phyloP scores from a whole-genome alignment of 495 filamentous ascomycete genomes.

The Immersiella caudata region DNA sequence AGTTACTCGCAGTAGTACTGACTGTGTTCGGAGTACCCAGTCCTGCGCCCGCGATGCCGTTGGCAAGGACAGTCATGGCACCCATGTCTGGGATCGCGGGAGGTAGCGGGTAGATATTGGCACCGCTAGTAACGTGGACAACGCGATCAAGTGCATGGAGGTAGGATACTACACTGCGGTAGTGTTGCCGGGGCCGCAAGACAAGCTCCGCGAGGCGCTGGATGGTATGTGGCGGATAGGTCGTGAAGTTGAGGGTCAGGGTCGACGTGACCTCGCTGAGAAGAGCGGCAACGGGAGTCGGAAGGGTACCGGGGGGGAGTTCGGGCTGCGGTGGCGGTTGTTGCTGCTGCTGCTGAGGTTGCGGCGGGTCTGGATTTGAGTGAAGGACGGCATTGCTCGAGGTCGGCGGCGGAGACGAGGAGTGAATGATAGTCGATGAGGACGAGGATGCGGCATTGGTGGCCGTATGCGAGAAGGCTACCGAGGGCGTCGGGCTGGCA shows the following conservation, averaged over 20 bases:
- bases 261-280: slow-evolving; percentile 67
- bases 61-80: slow-evolving; percentile 47
- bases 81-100: slow-evolving; percentile 57
- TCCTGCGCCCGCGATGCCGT: slow-evolving; percentile 64
- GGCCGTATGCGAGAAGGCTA: slow-evolving; percentile 18
- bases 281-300: slow-evolving; percentile 63
- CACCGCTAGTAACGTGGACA: slow-evolving; percentile 83
- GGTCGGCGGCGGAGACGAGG: slow-evolving; percentile 3
- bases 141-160: slow-evolving; percentile 90
- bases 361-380: slow-evolving; percentile 2
- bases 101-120: slow-evolving; percentile 80
- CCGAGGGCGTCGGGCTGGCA: slow-evolving; percentile 31
- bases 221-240: slow-evolving; percentile 85
- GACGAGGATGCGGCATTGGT: slow-evolving; percentile 23
- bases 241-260: slow-evolving; percentile 68
- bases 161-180: slow-evolving; percentile 77
- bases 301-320: slow-evolving; percentile 48
- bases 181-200: slow-evolving; percentile 73
- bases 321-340: slow-evolving; percentile 22
- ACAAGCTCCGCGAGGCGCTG: slow-evolving; percentile 95
- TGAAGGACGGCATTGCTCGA: slow-evolving; percentile 10
- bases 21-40: slow-evolving; percentile 26
- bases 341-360: neutral
- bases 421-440: slow-evolving; percentile 22
- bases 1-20: slow-evolving; percentile 32